phyloP scores from a whole-genome alignment of 2,329 filamentous ascomycete species.

The Trematosphaeria pertusa region DNA sequence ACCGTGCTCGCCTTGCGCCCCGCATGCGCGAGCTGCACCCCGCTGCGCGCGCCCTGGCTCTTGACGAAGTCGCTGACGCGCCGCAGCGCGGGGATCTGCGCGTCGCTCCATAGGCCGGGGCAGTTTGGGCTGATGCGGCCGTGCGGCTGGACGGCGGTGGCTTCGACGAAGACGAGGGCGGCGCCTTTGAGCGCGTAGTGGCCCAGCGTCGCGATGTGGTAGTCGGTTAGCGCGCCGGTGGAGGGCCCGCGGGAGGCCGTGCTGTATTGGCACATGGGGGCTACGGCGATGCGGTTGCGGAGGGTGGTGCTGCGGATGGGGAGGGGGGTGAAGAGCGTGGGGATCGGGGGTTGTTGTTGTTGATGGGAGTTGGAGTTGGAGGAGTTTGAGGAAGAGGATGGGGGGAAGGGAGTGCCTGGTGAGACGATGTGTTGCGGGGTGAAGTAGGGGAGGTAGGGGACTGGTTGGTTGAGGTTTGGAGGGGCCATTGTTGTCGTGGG shows the following conservation, averaged over 20 bases:
- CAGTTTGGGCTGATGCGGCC: constrained; percentile 47
- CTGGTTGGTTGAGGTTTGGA: constrained; percentile 34
- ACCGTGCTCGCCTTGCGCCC: constrained; percentile 45
- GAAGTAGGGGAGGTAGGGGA: constrained; percentile 50
- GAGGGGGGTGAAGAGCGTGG: constrained; percentile 46
- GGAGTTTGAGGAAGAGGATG: not conserved
- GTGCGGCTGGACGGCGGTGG: constrained; percentile 45
- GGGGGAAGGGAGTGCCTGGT: constrained; percentile 43
- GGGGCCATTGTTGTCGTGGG: too few relatives aligned
- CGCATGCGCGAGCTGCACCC: constrained; percentile 46
- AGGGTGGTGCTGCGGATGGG: constrained; percentile 45
- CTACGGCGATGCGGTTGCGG: constrained; percentile 46
- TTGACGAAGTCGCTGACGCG: constrained; percentile 46
- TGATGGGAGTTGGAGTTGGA: constrained; percentile 12
- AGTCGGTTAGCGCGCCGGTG: constrained; percentile 47
- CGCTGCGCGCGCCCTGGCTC: constrained; percentile 37
- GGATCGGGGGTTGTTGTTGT: constrained; percentile 17
- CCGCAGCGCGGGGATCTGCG: constrained; percentile 43
- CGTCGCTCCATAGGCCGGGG: constrained; percentile 45
- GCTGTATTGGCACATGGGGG: constrained; percentile 49
- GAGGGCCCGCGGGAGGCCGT: constrained; percentile 42
- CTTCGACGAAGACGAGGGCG: constrained; percentile 44
- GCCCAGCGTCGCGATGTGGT: constrained; percentile 47
- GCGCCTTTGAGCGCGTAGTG: constrained; percentile 50
- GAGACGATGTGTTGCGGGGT: constrained; percentile 53